Conservation (phyloP, 2,329 filamentous ascomycete species). For the Monosporascus cannonballus region DNA sequence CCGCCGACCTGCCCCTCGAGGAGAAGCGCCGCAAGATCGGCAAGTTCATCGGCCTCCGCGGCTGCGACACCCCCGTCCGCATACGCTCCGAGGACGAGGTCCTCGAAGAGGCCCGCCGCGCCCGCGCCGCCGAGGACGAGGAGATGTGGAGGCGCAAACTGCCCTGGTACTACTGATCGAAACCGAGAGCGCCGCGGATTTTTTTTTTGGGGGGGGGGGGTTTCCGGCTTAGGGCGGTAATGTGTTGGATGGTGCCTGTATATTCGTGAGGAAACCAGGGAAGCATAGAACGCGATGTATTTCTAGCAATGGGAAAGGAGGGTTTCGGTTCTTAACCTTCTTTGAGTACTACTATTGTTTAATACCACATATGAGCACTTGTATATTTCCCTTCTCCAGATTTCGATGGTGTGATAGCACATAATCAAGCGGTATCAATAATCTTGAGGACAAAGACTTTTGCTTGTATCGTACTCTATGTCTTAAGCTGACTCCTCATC, state of each 20-base stretch:
- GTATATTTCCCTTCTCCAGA: background rate
- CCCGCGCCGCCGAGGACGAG: slow-evolving; percentile 36
- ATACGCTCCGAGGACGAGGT: slow-evolving; percentile 40
- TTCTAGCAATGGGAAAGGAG: slow-evolving; percentile 5
- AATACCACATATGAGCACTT: slow-evolving; percentile 18
- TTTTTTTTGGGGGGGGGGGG: no score
- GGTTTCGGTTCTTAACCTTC: slow-evolving; percentile 12
- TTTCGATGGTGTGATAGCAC: background rate
- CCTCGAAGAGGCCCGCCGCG: slow-evolving; percentile 34
- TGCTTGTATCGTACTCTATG: no score
- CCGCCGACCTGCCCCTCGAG: slow-evolving; percentile 44
- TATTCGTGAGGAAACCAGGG: background rate
- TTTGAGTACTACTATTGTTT: slow-evolving; percentile 8
- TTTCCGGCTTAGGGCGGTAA: background rate
- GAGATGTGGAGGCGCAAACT: slow-evolving; percentile 44
- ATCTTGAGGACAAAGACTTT: no score
- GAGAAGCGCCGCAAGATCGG: slow-evolving; percentile 70
- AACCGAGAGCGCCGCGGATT: slow-evolving; percentile 4
- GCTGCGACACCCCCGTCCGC: slow-evolving; percentile 45
- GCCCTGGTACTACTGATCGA: slow-evolving; percentile 24
- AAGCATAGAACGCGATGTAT: background rate
- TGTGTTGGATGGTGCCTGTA: background rate
- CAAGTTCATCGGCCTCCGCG: slow-evolving; percentile 65
- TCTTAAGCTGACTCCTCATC: no score
- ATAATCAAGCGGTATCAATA: background rate